Base-by-base conservation (phyloP, 495 filamentous ascomycete species). In the Penicillium robsamsonii region DNA sequence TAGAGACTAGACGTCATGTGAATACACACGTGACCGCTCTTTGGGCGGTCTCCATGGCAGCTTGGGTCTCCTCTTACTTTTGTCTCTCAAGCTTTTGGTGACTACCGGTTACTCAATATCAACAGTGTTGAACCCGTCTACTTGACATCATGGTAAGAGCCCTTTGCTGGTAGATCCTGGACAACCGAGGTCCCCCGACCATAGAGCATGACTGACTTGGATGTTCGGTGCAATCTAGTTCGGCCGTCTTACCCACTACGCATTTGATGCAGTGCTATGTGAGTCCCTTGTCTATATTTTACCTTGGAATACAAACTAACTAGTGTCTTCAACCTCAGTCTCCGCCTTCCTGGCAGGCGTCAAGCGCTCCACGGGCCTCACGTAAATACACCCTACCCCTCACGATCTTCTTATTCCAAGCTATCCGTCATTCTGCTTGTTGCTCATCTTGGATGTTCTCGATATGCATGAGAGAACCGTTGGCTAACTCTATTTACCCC, bases 261-360 rank as follows among this genome's bases (percentile, higher is more conserved):
- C 91, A 65, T 92, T 98, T 65, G 94, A 98, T 75, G 95, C 94
- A 59, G 90, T 97, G 31, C 84, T 97, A 60, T 74, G 91, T 96
- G 81, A 62, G 87, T 79, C 31, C 11, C 4, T 10, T 4, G 9
- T 30, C n/a, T 52, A 22, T 51, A 49, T 37, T 2, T 1, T 8
- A 20, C 22, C 47, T 20, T 29, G 5, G 37, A 50, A 46, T 52
- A 37, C 54, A 59, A 29, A 46, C 65, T 75, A 61, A 74, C 61
- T 18, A 51, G 44, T 46, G 44, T 17, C 17, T 43, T 42, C 30
- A 29, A 41, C 24, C 33, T 40, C 63, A 94, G 89, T 98, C 73
- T 98, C 94, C 44, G 88, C 94, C 54, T 92, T 97, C 68, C 88
- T 98, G 43, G 94, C 94, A 18, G 94, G 94, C 63, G 89, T 98